Evolutionary conservation across 208 protist genomes (phyloP).

Genomic region (Tritrichomonas musculus): DNA sequence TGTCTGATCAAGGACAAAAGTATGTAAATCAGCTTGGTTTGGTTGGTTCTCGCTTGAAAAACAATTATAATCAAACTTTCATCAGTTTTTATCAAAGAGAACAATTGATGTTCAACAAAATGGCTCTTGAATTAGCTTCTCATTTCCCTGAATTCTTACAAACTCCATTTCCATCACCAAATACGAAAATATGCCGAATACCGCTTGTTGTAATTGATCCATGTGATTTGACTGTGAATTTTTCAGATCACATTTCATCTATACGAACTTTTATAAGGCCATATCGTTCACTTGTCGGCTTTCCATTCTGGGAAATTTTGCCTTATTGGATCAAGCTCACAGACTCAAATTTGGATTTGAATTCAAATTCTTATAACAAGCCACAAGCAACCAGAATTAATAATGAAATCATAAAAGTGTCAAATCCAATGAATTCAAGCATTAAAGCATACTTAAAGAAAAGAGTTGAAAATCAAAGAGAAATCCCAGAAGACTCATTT

Average conservation of each 20-base stretch:
- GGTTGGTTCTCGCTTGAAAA: neutral
- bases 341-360: no score
- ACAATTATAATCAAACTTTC: no score
- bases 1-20: no score
- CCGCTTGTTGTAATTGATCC: neutral
- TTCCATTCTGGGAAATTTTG: conserved; percentile 1
- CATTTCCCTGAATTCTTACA: neutral
- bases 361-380: no score
- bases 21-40: neutral
- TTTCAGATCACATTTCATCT: neutral
- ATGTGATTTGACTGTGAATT: neutral
- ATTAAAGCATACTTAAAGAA: no score
- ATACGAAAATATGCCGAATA: neutral
- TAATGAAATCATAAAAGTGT: no score
- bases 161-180: neutral
- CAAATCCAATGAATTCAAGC: no score
- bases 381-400: no score
- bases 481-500: no score
- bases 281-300: neutral
- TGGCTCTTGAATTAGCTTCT: neutral
- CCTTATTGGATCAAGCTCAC: neutral
- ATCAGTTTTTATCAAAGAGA: neutral
- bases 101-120: neutral
- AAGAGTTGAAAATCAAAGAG: no score
- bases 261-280: neutral